Evolutionary conservation across 306 rosid species (phyloP).

Genomic region (Ormosia emarginata): DNA sequence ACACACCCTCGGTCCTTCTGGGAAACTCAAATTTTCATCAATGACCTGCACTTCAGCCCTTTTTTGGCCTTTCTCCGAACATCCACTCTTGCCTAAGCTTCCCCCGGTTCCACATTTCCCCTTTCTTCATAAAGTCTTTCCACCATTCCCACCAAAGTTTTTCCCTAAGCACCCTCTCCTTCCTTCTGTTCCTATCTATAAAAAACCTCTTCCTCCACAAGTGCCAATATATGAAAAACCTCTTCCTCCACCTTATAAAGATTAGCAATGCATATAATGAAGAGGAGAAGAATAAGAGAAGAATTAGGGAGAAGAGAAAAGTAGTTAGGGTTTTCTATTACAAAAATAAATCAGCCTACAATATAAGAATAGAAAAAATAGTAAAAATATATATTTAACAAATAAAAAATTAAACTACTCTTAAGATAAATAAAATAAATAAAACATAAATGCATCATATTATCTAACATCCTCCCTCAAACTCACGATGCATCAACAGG

Average conservation of each 20-base stretch:
- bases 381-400: no score
- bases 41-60: slow-evolving; percentile 60
- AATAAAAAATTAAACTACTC: no score
- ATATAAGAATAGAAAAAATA: no score
- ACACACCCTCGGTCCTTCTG: slow-evolving; percentile 45
- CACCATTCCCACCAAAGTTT: slow-evolving; percentile 35
- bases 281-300: no score
- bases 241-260: slow-evolving; percentile 7
- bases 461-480: no score
- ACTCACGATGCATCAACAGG: no score
- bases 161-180: slow-evolving; percentile 39
- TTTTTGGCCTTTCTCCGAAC: slow-evolving; percentile 52
- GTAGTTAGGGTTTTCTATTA: no score
- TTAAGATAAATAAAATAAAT: no score
- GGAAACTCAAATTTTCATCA: slow-evolving; percentile 66
- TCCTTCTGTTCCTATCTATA: slow-evolving; percentile 6
- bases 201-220: slow-evolving; percentile 26
- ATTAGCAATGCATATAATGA: no score
- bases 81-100: slow-evolving; percentile 41
- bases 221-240: slow-evolving; percentile 17
- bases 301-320: no score
- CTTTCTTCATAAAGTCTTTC: slow-evolving; percentile 43
- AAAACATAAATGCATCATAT: no score
- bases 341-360: no score
- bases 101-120: slow-evolving; percentile 24